phyloP scores from a whole-genome alignment of 2,329 filamentous ascomycete species.

The Neodidymelliopsis sp. region DNA sequence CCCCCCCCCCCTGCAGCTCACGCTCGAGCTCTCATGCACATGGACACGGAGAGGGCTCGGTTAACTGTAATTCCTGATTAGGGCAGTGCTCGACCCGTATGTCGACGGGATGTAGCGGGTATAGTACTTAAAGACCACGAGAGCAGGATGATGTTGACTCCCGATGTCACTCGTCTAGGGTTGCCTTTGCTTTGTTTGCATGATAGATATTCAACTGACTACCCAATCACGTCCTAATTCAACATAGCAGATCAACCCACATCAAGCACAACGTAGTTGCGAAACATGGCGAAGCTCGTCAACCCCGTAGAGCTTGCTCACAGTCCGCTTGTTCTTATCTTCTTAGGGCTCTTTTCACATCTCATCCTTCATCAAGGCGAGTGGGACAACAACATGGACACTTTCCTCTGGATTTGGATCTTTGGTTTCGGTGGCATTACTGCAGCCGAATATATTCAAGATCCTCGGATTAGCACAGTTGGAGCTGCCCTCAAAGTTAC shows the following conservation, averaged over 20 bases:
- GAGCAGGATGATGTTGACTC: not conserved
- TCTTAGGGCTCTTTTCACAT: constrained; percentile 36
- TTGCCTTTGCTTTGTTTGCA: too few relatives aligned
- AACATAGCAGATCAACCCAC: too few relatives aligned
- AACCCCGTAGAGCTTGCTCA: constrained; percentile 22
- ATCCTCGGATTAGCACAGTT: constrained; percentile 18
- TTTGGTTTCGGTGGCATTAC: constrained; percentile 27
- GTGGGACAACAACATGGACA: constrained; percentile 32
- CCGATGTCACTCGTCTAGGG: not conserved
- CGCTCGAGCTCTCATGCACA: not conserved
- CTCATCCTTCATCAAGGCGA: constrained; percentile 31
- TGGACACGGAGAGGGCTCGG: not conserved
- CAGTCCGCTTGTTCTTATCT: constrained; percentile 28
- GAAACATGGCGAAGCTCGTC: constrained; percentile 16
- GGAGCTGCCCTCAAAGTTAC: constrained; percentile 17
- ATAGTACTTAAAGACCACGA: not conserved
- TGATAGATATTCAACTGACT: not conserved
- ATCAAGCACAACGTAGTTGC: not conserved
- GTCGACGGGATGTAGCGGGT: not conserved
- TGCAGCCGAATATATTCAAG: constrained; percentile 25
- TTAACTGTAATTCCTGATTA: not conserved
- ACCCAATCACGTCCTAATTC: not conserved
- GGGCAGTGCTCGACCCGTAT: constrained; percentile 1
- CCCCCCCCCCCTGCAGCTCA: not conserved
- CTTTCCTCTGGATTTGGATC: constrained; percentile 24